Conservation (phyloP, 148 eudicot genomes). For the Pouteria glomerata region DNA sequence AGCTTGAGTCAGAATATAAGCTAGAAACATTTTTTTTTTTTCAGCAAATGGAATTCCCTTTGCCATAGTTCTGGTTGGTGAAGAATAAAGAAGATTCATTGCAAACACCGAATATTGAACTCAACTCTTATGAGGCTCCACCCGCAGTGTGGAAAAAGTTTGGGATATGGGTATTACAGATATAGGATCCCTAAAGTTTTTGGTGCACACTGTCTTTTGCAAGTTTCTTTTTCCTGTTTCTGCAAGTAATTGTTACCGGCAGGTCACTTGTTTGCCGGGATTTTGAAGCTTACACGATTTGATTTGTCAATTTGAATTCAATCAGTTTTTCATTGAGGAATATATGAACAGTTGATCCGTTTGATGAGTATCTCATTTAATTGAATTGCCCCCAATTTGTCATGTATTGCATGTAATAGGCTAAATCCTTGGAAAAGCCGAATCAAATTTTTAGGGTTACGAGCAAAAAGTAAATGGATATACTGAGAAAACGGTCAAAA, state of each 20-base stretch:
- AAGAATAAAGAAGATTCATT: slow-evolving; percentile 17
- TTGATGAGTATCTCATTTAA: neutral
- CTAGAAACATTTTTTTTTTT: neutral
- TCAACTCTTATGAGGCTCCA: neutral
- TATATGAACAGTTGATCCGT: neutral
- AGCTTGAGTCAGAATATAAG: slow-evolving; percentile 23
- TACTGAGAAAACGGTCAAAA: neutral
- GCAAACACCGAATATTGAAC: neutral
- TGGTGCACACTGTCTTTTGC: neutral
- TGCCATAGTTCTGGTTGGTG: slow-evolving; percentile 4
- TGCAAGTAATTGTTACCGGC: neutral
- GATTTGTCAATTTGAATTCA: neutral
- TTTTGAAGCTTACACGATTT: too few relatives aligned
- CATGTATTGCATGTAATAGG: neutral
- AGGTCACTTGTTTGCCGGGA: neutral
- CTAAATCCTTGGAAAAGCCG: too few relatives aligned
- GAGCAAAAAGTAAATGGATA: neutral
- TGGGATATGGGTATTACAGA: neutral
- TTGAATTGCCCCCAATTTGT: neutral
- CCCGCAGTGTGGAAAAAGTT: too few relatives aligned
- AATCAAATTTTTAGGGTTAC: neutral
- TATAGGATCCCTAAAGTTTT: neutral
- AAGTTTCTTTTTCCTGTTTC: neutral
- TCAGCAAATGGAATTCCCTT: neutral
- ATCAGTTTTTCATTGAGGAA: neutral